Percentiles rank a stretch among this genome's conserved stretches.
phyloP scores from a whole-genome alignment of 225 moss, liverwort and hornwort genomes.

The Marchantia paleacea region DNA sequence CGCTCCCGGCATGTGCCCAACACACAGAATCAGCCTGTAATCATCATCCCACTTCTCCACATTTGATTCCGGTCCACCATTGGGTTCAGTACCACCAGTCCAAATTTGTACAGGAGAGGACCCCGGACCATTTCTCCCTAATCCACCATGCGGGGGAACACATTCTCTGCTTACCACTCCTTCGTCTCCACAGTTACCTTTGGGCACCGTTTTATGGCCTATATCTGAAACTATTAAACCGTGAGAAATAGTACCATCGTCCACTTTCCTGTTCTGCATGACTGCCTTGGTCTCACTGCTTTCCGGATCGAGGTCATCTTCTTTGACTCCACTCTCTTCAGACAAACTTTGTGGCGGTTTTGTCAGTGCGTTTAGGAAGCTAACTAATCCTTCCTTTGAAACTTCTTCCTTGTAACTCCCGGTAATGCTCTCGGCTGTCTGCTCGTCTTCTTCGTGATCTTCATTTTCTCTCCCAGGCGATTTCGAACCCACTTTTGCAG shows the following conservation, averaged over 20 bases:
- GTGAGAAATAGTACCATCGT: not conserved
- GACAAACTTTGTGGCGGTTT: conserved; percentile 12
- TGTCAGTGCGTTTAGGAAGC: conserved; percentile 32
- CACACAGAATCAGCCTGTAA: conserved; percentile 43
- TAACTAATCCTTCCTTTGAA: conserved; percentile 33
- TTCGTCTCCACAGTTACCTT: not conserved
- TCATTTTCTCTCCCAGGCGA: conserved; percentile 17
- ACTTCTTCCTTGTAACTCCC: not conserved
- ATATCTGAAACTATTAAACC: conserved; percentile 13
- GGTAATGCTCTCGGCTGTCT: not conserved
- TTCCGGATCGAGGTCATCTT: conserved; percentile 3
- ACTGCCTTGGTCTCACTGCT: conserved; percentile 3
- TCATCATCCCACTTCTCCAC: conserved; percentile 18
- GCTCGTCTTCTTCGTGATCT: conserved; percentile 23
- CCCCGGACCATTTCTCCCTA: conserved; percentile 12
- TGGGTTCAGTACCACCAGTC: conserved; percentile 4
- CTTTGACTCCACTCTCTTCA: conserved; percentile 7
- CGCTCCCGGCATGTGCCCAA: conserved; percentile 50
- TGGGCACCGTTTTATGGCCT: not conserved
- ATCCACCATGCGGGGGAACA: not conserved
- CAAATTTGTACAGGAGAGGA: conserved; percentile 22
- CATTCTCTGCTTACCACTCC: not conserved
- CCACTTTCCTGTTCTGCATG: conserved; percentile 15
- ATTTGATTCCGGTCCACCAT: conserved; percentile 6
- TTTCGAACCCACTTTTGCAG: conserved; percentile 4